Percentiles rank a stretch among this genome's conserved stretches.
Evolutionary conservation across 495 filamentous ascomycete genomes (phyloP).

Genomic region (Trypethelium eluteriae): DNA sequence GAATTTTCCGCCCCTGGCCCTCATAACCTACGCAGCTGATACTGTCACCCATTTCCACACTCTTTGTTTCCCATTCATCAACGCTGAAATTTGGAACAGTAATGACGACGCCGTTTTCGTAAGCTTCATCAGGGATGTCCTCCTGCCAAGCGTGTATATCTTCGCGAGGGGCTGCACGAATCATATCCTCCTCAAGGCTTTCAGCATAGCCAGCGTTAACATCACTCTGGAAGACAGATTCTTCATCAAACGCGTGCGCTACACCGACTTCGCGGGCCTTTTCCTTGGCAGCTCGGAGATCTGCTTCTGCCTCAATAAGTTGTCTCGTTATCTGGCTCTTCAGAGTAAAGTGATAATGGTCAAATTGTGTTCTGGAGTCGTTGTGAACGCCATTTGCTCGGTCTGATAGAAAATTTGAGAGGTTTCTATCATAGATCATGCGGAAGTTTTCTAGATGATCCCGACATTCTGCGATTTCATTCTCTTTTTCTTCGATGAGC

Average conservation of each 20-base stretch:
- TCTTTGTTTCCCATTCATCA: background rate
- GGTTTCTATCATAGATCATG: background rate
- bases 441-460: background rate
- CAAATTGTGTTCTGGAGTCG: background rate
- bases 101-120: background rate
- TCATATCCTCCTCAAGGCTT: background rate
- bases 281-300: background rate
- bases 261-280: background rate
- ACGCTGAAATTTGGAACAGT: background rate
- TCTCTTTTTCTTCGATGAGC: background rate
- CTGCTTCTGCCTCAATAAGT: background rate
- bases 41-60: slow-evolving; percentile 3
- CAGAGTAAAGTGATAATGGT: background rate
- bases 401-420: background rate
- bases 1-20: background rate
- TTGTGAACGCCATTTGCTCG: background rate
- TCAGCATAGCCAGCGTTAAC: background rate
- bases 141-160: background rate
- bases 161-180: background rate
- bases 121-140: background rate
- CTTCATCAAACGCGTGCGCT: background rate
- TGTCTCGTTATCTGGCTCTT: background rate
- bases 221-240: background rate
- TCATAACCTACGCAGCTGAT: background rate
- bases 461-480: background rate